Percentiles rank a stretch among this genome's conserved stretches.
phyloP scores from a whole-genome alignment of 495 filamentous ascomycete species.

The Polyplosphaeria fusca region DNA sequence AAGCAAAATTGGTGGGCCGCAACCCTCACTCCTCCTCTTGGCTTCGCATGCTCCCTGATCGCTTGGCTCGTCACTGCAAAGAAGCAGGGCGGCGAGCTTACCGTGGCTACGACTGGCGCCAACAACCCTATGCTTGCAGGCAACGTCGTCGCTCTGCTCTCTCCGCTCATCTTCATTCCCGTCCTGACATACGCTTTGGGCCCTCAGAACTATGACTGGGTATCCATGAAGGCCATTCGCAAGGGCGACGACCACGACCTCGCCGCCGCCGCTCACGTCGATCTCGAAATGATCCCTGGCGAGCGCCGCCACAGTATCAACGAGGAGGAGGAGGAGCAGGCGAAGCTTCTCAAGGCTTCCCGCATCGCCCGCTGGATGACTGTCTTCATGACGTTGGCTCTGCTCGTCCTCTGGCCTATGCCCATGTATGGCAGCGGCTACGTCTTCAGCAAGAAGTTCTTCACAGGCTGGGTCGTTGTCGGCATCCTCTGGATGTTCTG shows the following conservation, averaged over 20 bases:
- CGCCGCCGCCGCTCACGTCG: constrained; percentile 62
- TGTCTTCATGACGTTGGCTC: constrained; percentile 66
- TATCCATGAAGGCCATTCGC: constrained; percentile 78
- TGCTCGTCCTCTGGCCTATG: constrained; percentile 91
- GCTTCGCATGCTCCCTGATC: constrained; percentile 69
- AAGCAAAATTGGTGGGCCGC: constrained; percentile 80
- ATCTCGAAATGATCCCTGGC: constrained; percentile 67
- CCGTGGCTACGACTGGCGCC: constrained; percentile 70
- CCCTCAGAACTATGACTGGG: constrained; percentile 83
- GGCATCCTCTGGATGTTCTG: constrained; percentile 87
- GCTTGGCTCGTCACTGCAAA: constrained; percentile 91
- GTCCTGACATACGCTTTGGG: constrained; percentile 73
- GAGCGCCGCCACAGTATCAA: constrained; percentile 43
- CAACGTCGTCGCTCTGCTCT: constrained; percentile 76
- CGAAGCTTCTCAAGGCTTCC: constrained; percentile 66
- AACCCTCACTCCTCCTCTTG: constrained; percentile 70
- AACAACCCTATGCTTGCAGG: constrained; percentile 91
- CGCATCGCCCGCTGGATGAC: constrained; percentile 78
- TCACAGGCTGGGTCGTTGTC: constrained; percentile 85
- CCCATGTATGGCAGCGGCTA: constrained; percentile 87
- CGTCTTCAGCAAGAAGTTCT: constrained; percentile 86
- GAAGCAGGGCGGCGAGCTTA: constrained; percentile 68
- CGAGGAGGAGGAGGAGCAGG: constrained; percentile 56
- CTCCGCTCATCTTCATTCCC: constrained; percentile 75
- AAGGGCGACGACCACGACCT: constrained; percentile 80